Conservation (phyloP, 306 rosid species). For the Albizia julibrissin region DNA sequence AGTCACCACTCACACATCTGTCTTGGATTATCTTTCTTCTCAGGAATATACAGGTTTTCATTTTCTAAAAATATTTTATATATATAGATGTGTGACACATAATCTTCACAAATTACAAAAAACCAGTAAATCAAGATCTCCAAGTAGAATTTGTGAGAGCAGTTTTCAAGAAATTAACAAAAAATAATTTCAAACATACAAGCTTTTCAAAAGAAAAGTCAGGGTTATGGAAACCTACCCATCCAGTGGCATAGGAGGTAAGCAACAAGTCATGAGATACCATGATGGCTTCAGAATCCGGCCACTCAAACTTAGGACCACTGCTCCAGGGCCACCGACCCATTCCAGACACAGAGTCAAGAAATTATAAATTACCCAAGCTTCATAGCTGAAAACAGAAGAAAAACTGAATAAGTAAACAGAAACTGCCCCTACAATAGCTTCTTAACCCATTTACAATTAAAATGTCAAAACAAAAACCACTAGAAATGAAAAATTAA, state of each 20-base stretch:
- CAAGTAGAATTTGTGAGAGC: neutral
- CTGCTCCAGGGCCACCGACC: conserved; percentile 99
- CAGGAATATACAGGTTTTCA: conserved; percentile 9
- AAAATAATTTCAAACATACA: conserved; percentile 4
- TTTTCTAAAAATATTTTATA: neutral
- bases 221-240: conserved; percentile 57
- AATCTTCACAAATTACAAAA: neutral
- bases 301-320: conserved; percentile 81
- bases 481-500: neutral
- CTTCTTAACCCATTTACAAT: neutral
- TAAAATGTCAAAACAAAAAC: conserved; percentile 7
- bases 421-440: neutral
- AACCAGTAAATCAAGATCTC: neutral
- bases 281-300: conserved; percentile 80
- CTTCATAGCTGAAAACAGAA: conserved; percentile 75
- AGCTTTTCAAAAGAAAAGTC: neutral
- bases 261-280: conserved; percentile 78
- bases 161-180: conserved; percentile 12
- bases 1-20: neutral
- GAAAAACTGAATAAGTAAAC: neutral
- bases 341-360: conserved; percentile 81
- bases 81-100: neutral
- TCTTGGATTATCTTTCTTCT: neutral
- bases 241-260: conserved; percentile 76
- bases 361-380: conserved; percentile 91